Conservation (phyloP, 345 rosid species). For the Mangifera indica region DNA sequence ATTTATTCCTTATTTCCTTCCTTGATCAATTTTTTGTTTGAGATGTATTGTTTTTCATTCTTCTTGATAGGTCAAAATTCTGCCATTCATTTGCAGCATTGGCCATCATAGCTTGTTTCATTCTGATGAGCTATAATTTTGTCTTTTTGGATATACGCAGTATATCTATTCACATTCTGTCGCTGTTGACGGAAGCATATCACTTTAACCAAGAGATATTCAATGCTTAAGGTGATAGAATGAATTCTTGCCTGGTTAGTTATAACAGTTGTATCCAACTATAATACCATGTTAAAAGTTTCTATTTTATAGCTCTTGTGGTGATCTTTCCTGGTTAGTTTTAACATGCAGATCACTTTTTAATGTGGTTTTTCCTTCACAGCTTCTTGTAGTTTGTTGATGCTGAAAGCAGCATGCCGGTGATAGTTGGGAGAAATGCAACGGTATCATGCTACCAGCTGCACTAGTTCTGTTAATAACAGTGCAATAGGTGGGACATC, state of each 20-base stretch:
- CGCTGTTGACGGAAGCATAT: not conserved
- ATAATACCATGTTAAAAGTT: not conserved
- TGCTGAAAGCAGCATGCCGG: constrained; percentile 85
- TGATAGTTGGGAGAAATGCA: constrained; percentile 94
- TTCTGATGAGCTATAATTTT: constrained; percentile 4
- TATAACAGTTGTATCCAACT: not conserved
- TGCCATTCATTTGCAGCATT: not conserved
- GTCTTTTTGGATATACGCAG: not conserved
- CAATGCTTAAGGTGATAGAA: constrained; percentile 10
- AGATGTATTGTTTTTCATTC: not conserved
- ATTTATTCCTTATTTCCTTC: not conserved
- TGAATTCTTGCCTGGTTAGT: not conserved
- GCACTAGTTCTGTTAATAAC: constrained; percentile 95
- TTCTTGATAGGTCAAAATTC: constrained; percentile 5
- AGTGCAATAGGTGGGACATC: constrained; percentile 72
- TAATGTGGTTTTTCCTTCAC: constrained; percentile 39
- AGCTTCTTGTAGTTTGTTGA: constrained; percentile 39
- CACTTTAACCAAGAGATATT: constrained; percentile 2
- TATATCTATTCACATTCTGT: not conserved
- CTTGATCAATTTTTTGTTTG: not conserved
- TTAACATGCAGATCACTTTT: not conserved
- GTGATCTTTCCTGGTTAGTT: constrained; percentile 6
- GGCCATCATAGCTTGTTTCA: not conserved
- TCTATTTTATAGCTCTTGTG: not conserved
- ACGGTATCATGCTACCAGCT: constrained; percentile 87